Evolutionary conservation across 306 rosid genomes (phyloP).

Genomic region (Fragaria iinumae): DNA sequence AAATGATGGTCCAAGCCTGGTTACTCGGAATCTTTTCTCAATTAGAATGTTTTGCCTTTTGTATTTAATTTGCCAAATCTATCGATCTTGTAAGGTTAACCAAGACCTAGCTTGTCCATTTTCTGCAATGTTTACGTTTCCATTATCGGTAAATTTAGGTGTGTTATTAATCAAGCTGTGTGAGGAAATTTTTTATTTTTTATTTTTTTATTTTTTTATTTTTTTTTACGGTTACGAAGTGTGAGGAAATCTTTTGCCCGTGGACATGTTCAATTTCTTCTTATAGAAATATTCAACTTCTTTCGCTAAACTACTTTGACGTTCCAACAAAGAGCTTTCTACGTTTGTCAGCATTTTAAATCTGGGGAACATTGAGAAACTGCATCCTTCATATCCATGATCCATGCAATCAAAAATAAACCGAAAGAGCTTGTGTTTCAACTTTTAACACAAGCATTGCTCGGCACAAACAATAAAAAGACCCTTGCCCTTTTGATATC

Average conservation of each 20-base stretch:
- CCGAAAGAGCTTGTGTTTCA: no score
- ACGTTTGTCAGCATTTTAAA: background rate
- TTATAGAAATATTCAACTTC: background rate
- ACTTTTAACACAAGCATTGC: no score
- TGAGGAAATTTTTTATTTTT: background rate
- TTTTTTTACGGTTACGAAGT: background rate
- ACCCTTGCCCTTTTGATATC: background rate
- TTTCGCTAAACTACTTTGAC: background rate
- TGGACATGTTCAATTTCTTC: background rate
- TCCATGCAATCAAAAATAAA: no score
- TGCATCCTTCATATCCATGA: background rate
- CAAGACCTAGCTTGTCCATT: background rate
- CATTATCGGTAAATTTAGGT: no score
- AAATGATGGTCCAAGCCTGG: background rate
- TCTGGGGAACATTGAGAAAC: background rate
- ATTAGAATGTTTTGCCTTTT: background rate
- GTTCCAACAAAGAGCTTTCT: background rate
- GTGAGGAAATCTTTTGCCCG: slow-evolving; percentile 1
- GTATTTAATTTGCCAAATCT: slow-evolving; percentile 2
- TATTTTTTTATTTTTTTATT: no score
- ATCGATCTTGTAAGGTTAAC: background rate
- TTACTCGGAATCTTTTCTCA: background rate
- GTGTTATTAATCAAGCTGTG: background rate
- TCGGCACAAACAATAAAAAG: background rate
- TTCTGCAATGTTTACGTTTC: background rate